A percentile compares a stretch with the other conserved stretches of the same genome.
Conservation (phyloP, 139 green algal genomes). For the Chlamydomonas sp. region DNA sequence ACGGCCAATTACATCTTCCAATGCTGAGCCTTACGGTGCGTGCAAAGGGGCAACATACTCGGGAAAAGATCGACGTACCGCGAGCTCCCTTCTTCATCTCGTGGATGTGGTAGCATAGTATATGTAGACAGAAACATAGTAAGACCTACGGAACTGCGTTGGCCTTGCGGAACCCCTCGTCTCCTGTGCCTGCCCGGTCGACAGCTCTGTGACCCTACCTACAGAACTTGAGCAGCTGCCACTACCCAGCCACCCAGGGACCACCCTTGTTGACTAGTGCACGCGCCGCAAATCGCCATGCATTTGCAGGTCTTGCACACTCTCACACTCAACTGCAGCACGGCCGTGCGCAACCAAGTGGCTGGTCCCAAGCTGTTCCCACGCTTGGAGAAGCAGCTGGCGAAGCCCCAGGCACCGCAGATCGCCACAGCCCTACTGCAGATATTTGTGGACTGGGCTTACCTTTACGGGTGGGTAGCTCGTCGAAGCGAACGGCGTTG, state of each 20-base stretch:
- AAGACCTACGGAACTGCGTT: not conserved
- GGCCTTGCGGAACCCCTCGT: not conserved
- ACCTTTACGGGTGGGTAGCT: slow-evolving; percentile 19
- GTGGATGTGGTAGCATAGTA: not conserved
- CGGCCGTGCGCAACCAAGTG: slow-evolving; percentile 30
- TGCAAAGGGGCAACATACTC: not conserved
- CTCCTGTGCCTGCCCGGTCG: not conserved
- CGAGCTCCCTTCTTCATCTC: too few species aligned
- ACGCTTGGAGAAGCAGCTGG: slow-evolving; percentile 33
- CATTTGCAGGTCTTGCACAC: slow-evolving; percentile 32
- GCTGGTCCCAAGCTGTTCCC: slow-evolving; percentile 8
- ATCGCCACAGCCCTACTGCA: slow-evolving; percentile 20
- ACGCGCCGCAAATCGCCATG: not conserved
- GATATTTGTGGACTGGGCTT: slow-evolving; percentile 23
- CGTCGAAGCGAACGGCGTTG: too few species aligned
- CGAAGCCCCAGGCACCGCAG: slow-evolving; percentile 16
- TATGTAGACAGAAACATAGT: not conserved
- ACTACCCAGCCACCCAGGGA: not conserved
- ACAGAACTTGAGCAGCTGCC: not conserved
- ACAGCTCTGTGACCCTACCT: not conserved
- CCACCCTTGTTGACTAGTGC: not conserved
- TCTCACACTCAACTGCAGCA: slow-evolving; percentile 15
- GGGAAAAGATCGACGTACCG: not conserved
- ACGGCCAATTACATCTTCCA: slow-evolving; percentile 3
- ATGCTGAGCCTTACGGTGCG: slow-evolving; percentile 17